These are phyloP conservation scores for Centella asiatica DNA, from an alignment of 129 eudicot genomes.

Conservation along the genomic window DNA sequence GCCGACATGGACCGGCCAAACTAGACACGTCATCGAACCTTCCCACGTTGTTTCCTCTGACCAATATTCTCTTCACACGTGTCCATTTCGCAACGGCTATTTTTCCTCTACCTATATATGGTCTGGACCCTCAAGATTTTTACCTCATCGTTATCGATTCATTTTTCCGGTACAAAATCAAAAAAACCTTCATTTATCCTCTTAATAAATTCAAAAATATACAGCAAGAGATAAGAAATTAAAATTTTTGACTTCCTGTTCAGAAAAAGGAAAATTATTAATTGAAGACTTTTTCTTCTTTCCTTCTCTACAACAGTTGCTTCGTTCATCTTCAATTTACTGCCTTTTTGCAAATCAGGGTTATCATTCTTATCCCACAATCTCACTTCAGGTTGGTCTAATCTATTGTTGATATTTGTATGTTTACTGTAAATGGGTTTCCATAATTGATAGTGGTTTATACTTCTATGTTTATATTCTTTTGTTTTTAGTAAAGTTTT, in stretches of 20 bases:
- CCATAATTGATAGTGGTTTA: too few relatives aligned
- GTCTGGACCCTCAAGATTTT: background rate
- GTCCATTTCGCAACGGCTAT: conserved; percentile 41
- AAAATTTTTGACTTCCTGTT: conserved; percentile 10
- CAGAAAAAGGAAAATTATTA: conserved; percentile 15
- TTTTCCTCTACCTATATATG: conserved; percentile 18
- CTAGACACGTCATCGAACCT: conserved; percentile 25
- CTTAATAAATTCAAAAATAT: too few relatives aligned
- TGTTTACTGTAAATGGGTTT: too few relatives aligned
- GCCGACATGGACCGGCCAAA: conserved; percentile 42
- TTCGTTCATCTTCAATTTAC: conserved; percentile 30
- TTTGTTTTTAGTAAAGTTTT: conserved; percentile 4
- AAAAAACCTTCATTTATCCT: background rate
- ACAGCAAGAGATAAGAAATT: background rate
- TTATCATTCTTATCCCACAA: background rate
- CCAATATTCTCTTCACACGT: conserved; percentile 20
- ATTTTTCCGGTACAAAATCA: conserved; percentile 17
- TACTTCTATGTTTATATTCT: background rate
- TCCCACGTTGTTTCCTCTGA: conserved; percentile 6
- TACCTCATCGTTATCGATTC: conserved; percentile 17
- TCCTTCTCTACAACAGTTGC: conserved; percentile 27
- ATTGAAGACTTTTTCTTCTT: conserved; percentile 21
- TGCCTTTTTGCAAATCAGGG: conserved; percentile 17
- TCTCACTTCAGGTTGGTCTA: too few relatives aligned
- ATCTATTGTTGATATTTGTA: too few relatives aligned